Percentiles rank a stretch among this genome's conserved stretches.
These are phyloP conservation scores for Dothideomycetes sp. DNA, from an alignment of 2,329 filamentous ascomycete species.

Conservation along the genomic window DNA sequence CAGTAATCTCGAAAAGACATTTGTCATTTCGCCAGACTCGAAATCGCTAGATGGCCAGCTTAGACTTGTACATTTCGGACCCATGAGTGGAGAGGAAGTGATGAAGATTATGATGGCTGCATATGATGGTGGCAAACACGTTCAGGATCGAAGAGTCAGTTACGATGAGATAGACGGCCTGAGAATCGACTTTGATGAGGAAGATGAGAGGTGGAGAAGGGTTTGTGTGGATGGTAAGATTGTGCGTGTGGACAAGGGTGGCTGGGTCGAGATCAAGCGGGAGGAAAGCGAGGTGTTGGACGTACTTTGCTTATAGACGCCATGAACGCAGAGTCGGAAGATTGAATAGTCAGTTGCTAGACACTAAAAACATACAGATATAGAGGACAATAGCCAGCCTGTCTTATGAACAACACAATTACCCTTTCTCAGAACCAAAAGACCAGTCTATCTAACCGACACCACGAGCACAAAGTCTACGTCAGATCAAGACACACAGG, in stretches of 20 bases:
- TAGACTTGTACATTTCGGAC: slow-evolving; percentile 64
- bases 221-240: slow-evolving; percentile 91
- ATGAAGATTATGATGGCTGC: slow-evolving; percentile 66
- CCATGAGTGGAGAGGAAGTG: slow-evolving; percentile 50
- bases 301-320: slow-evolving; percentile 13
- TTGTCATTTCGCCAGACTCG: slow-evolving; percentile 68
- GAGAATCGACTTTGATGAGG: slow-evolving; percentile 54
- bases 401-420: too few relatives aligned
- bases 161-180: slow-evolving; percentile 64
- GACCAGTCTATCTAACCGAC: too few relatives aligned
- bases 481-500: too few relatives aligned
- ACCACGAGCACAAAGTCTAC: too few relatives aligned
- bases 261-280: slow-evolving; percentile 56
- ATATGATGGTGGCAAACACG: slow-evolving; percentile 47
- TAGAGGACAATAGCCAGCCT: too few relatives aligned
- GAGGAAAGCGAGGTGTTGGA: slow-evolving; percentile 31
- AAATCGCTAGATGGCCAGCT: slow-evolving; percentile 60
- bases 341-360: too few relatives aligned
- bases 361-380: too few relatives aligned
- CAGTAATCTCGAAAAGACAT: slow-evolving; percentile 69
- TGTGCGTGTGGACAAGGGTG: slow-evolving; percentile 57
- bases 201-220: slow-evolving; percentile 65
- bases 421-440: too few relatives aligned
- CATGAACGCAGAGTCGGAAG: too few relatives aligned
- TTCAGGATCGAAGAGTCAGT: slow-evolving; percentile 44